phyloP scores from a whole-genome alignment of 371 early-diverging fungal genomes.

The Rhizomucor miehei region DNA sequence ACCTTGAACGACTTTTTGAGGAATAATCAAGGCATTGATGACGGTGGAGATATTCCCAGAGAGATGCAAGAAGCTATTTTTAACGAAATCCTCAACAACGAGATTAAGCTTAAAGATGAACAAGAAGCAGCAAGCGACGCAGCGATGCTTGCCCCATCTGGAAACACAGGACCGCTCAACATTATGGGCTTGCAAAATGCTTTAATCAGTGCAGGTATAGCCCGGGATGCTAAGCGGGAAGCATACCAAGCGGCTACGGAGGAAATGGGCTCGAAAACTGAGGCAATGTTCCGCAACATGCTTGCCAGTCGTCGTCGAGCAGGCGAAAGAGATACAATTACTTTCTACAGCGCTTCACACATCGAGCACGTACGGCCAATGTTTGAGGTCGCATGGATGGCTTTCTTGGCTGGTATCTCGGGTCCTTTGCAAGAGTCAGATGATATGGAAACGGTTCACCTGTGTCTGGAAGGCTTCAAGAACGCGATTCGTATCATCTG shows the following conservation, averaged over 20 bases:
- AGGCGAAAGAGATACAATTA: conserved; percentile 44
- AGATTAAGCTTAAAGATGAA: conserved; percentile 93
- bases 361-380: conserved; percentile 88
- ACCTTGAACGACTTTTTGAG: conserved; percentile 88
- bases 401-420: conserved; percentile 81
- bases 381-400: conserved; percentile 93
- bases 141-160: conserved; percentile 18
- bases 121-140: conserved; percentile 50
- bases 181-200: conserved; percentile 48
- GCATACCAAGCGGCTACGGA: conserved; percentile 52
- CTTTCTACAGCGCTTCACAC: conserved; percentile 71
- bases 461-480: conserved; percentile 81
- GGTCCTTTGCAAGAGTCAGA: conserved; percentile 83
- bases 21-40: conserved; percentile 94
- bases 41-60: conserved; percentile 72
- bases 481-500: conserved; percentile 77
- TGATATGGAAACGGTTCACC: conserved; percentile 64
- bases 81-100: conserved; percentile 80
- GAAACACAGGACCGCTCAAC: conserved; percentile 26
- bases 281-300: conserved; percentile 54
- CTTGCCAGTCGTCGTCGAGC: conserved; percentile 42
- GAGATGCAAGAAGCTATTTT: conserved; percentile 71
- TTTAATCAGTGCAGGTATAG: conserved; percentile 43
- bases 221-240: conserved; percentile 48
- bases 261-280: conserved; percentile 59